Percentiles rank a stretch among this genome's conserved stretches.
phyloP scores from a whole-genome alignment of 176 grass and related monocot genomes.

The Ensete glaucum region DNA sequence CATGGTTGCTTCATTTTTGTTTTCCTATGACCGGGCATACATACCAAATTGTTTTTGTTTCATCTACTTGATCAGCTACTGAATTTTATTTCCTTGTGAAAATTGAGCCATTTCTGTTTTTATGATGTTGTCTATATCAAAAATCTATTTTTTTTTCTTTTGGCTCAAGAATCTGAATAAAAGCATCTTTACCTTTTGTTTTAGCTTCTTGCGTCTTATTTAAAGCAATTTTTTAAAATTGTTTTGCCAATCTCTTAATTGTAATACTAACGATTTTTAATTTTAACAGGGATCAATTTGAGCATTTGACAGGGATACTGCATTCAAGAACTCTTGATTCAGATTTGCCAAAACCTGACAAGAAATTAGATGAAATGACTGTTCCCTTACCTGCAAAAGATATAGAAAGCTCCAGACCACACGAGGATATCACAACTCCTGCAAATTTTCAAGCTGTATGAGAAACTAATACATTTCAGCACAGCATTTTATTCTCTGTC shows the following conservation, averaged over 20 bases:
- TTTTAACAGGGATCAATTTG: conserved; percentile 50
- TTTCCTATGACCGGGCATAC: background rate
- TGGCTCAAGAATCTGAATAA: no score
- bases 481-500: background rate
- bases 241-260: background rate
- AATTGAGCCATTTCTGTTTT: background rate
- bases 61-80: background rate
- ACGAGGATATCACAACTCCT: conserved; percentile 19
- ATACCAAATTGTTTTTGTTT: background rate
- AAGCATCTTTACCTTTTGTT: no score
- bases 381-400: conserved; percentile 11
- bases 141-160: no score
- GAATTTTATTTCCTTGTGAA: background rate
- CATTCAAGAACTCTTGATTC: conserved; percentile 50
- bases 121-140: no score
- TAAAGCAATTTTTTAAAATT: background rate
- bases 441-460: conserved; percentile 33
- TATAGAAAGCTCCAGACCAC: conserved; percentile 22
- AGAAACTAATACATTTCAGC: background rate
- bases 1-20: background rate
- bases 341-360: conserved; percentile 18
- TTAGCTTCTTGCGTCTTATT: background rate
- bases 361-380: conserved; percentile 20
- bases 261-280: background rate
- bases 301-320: conserved; percentile 51